Evolutionary conservation across 768 basidiomycete species (phyloP).

Genomic region (Nidula microcarpa): DNA sequence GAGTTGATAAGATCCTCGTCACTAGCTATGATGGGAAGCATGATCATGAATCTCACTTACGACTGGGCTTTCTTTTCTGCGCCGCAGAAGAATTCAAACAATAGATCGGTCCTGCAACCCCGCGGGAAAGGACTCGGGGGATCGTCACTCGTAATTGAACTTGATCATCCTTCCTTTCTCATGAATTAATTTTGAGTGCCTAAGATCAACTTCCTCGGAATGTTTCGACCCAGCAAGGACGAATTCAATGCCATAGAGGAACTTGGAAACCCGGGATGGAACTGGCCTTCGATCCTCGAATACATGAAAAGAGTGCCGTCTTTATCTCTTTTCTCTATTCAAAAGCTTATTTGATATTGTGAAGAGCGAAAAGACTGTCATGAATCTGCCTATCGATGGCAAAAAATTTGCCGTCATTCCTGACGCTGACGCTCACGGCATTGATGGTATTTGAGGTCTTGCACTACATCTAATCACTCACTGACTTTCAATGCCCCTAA

Average conservation of each 20-base stretch:
- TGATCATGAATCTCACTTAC: conserved; percentile 10
- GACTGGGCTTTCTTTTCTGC: conserved; percentile 21
- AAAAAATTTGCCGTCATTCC: neutral
- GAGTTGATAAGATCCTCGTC: no score
- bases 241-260: conserved; percentile 10
- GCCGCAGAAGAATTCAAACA: conserved; percentile 16
- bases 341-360: no score
- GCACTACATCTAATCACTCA: neutral
- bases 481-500: neutral
- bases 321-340: no score
- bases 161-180: neutral
- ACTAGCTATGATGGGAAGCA: neutral
- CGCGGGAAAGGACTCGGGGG: conserved; percentile 25
- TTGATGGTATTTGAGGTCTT: neutral
- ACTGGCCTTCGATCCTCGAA: conserved; percentile 11
- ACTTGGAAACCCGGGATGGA: conserved; percentile 14
- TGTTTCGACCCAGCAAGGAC: conserved; percentile 3
- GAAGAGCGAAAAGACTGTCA: no score
- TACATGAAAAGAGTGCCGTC: conserved; percentile 13
- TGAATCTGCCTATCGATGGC: neutral
- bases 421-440: neutral
- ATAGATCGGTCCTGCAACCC: conserved; percentile 10
- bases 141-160: conserved; percentile 8
- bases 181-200: neutral
- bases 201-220: conserved; percentile 3